A percentile compares a stretch with the other conserved stretches of the same genome.
phyloP scores from a whole-genome alignment of 805 yeast species.

The Candida andamanensis region DNA sequence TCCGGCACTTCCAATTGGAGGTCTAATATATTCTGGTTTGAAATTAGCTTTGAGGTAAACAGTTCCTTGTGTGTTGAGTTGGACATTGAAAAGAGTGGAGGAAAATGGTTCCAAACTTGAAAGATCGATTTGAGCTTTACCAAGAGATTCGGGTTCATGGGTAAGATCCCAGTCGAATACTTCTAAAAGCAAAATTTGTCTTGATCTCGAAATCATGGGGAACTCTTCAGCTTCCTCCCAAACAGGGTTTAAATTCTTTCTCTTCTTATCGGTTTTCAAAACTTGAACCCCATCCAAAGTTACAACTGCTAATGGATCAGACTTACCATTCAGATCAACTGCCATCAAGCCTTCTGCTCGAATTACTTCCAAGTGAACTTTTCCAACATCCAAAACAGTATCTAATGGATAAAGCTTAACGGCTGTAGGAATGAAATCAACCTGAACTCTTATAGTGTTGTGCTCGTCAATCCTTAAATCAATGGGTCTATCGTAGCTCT shows the following conservation, averaged over 20 bases:
- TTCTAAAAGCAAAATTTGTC: constrained; percentile 43
- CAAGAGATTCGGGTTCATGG: constrained; percentile 60
- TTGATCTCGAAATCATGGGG: constrained; percentile 59
- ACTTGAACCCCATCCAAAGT: constrained; percentile 49
- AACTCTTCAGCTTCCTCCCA: constrained; percentile 68
- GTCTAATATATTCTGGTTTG: constrained; percentile 62
- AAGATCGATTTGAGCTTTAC: constrained; percentile 47
- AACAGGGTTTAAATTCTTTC: constrained; percentile 64
- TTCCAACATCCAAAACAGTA: constrained; percentile 65
- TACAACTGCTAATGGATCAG: constrained; percentile 65
- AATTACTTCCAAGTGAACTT: constrained; percentile 49
- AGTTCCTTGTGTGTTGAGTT: constrained; percentile 61
- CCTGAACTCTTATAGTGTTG: constrained; percentile 41
- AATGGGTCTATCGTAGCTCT: constrained; percentile 43
- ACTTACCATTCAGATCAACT: constrained; percentile 69
- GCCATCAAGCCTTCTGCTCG: constrained; percentile 51
- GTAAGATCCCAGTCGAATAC: constrained; percentile 78
- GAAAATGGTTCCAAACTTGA: constrained; percentile 43
- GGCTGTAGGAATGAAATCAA: constrained; percentile 59
- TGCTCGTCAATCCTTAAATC: constrained; percentile 38
- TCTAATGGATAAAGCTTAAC: constrained; percentile 52
- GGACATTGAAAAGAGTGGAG: constrained; percentile 41
- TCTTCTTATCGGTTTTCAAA: constrained; percentile 55
- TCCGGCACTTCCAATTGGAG: constrained; percentile 39
- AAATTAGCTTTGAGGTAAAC: constrained; percentile 52